Evolutionary conservation across 208 protist genomes (phyloP), one percentile per base, ranked within the genome.

Genomic region (Leishmania major): DNA sequence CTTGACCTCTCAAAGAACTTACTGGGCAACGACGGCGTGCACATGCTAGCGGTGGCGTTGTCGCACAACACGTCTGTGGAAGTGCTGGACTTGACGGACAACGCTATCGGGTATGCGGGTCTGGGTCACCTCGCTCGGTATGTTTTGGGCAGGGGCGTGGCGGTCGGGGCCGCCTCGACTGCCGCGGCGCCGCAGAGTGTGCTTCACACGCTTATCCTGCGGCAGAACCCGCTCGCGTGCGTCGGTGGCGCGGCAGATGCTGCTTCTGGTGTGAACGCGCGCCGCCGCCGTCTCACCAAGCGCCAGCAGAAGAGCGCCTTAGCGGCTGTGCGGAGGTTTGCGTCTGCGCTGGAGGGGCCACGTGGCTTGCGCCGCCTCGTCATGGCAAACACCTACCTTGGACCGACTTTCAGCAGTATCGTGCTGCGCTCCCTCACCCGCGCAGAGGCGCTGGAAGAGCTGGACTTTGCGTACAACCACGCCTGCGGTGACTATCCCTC

Each of bases 1-100:
- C 87, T 98, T 15, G 93, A 98, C 80, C 87, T 98, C 17, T 88
- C 88, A 13, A 92, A 92, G 40, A 98, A 98, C 82, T 59, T 77
- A 28, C 79, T 98, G n/a, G 83, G 88, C 1, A 81, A 89, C 37
- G 78, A 79, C 31, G 95, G 95, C 7, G 90, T 93, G 10, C 89
- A 88, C 51, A 96, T 98, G 88, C 69, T 98, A 35, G 94, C 94
- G 60, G 89, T 90, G 35, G 93, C 94, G 13, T 84, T 98, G 47
- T 74, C 87, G 40, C 79, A 82, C 62, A 98, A 98, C 79, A 83
- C 83, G 57, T 94, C 91, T 10, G 59, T 98, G 73, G 81, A 89
- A 62, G 85, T 95, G 59, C 79, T 98, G 19, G 92, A 98, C 78
- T 84, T 97, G 28, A 93, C 90, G 4, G 95, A 94, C 62, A 96